Conservation (phyloP, 352 stramenopile genomes). For the Phytophthora cactorum region DNA sequence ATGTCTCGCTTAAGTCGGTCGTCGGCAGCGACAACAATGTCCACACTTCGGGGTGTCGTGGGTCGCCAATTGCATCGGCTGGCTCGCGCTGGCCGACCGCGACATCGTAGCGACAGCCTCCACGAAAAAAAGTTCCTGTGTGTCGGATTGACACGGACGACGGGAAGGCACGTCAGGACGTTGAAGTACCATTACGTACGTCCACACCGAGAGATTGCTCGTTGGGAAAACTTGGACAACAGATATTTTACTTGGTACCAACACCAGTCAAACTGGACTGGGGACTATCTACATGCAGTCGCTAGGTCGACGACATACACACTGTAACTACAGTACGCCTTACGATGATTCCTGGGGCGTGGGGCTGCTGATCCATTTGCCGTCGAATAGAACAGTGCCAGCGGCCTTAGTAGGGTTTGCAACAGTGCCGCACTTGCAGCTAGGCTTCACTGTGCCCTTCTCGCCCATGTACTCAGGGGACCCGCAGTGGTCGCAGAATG, state of each 20-base stretch:
- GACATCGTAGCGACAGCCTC: constrained; percentile 3
- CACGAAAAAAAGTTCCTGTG: constrained; percentile 19
- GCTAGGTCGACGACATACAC: constrained; percentile 27
- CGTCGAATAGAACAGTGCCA: constrained; percentile 45
- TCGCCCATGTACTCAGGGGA: constrained; percentile 49
- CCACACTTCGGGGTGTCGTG: constrained; percentile 17
- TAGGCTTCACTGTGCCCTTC: constrained; percentile 46
- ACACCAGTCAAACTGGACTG: constrained; percentile 14
- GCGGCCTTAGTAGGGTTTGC: constrained; percentile 17
- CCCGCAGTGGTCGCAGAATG: constrained; percentile 49
- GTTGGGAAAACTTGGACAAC: constrained; percentile 14
- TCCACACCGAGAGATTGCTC: constrained; percentile 25
- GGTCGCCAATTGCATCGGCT: constrained; percentile 11
- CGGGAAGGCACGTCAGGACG: constrained; percentile 1
- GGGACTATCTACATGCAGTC: constrained; percentile 31
- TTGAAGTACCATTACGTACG: constrained; percentile 12
- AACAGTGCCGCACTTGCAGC: constrained; percentile 47
- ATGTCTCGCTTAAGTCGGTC: constrained; percentile 9
- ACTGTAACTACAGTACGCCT: constrained; percentile 16
- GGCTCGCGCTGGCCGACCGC: background rate
- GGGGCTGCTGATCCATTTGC: constrained; percentile 46
- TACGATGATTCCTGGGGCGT: constrained; percentile 27
- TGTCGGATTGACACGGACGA: constrained; percentile 1
- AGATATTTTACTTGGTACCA: constrained; percentile 31
- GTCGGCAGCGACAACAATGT: constrained; percentile 11